Evolutionary conservation across 805 yeast species (phyloP).

Genomic region (Danielozyma ontarioensis): DNA sequence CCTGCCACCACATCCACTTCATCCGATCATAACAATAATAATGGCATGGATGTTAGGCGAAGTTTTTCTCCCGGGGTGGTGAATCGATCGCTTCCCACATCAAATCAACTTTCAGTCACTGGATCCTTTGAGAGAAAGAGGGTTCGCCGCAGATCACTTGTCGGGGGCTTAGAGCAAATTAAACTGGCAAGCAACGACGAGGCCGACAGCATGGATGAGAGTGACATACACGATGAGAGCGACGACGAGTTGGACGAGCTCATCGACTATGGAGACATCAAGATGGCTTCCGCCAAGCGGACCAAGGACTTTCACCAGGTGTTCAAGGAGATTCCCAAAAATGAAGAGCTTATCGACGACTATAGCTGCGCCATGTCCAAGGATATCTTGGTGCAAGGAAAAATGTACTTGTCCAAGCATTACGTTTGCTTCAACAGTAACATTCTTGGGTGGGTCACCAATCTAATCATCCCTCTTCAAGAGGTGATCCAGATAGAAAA

Average conservation of each 20-base stretch:
- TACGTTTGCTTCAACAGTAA: conserved; percentile 83
- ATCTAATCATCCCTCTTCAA: conserved; percentile 60
- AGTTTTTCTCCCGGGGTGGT: neutral
- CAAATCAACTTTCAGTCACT: neutral
- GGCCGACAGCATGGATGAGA: conserved; percentile 2
- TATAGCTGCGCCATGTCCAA: conserved; percentile 85
- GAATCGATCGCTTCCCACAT: neutral
- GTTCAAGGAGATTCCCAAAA: conserved; percentile 61
- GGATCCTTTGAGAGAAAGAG: neutral
- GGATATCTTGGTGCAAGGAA: conserved; percentile 84
- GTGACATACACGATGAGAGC: conserved; percentile 1
- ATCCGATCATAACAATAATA: no score
- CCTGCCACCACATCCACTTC: no score
- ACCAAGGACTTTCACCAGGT: conserved; percentile 71
- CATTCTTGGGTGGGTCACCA: conserved; percentile 87
- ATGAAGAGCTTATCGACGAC: conserved; percentile 77
- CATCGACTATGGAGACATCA: conserved; percentile 6
- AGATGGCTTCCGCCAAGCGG: conserved; percentile 10
- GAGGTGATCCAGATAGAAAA: conserved; percentile 75
- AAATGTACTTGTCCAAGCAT: conserved; percentile 73
- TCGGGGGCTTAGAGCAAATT: no score
- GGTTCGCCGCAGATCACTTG: neutral
- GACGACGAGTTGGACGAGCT: conserved; percentile 4
- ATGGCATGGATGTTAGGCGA: neutral
- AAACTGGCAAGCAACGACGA: conserved; percentile 2